Evolutionary conservation across 768 basidiomycete species (phyloP).

Genomic region (Megacollybia marginata): DNA sequence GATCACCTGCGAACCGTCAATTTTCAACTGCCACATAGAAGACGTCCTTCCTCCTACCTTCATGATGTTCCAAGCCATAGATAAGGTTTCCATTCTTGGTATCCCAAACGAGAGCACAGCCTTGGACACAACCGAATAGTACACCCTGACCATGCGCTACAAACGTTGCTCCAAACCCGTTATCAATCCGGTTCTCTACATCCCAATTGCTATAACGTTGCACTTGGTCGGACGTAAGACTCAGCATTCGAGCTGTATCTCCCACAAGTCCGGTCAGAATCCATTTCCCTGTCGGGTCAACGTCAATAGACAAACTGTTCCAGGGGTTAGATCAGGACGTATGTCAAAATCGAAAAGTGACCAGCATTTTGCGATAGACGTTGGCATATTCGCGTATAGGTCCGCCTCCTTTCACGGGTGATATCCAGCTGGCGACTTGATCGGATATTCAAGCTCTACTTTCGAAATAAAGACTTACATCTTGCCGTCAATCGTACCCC

Average conservation of each 20-base stretch:
- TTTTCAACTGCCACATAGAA: not conserved
- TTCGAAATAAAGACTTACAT: conserved; percentile 28
- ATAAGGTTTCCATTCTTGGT: not conserved
- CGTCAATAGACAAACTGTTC: too few species aligned
- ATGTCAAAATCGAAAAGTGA: too few species aligned
- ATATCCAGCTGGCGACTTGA: not conserved
- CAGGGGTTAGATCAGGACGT: too few species aligned
- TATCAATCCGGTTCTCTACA: too few species aligned
- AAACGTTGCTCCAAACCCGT: not conserved
- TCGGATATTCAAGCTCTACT: not conserved
- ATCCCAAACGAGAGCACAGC: not conserved
- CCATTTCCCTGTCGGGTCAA: too few species aligned
- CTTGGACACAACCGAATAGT: not conserved
- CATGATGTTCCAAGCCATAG: not conserved
- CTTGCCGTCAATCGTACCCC: conserved; percentile 65
- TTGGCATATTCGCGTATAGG: too few species aligned
- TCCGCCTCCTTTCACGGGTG: too few species aligned
- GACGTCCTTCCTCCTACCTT: not conserved
- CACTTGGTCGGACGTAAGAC: too few species aligned
- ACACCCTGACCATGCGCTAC: not conserved
- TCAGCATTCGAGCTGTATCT: too few species aligned
- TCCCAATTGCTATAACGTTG: too few species aligned
- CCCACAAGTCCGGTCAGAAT: not conserved
- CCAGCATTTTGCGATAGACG: not conserved
- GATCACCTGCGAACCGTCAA: not conserved